Base-by-base conservation (phyloP, 78 protist genomes). In the Anaeramoeba ignava region DNA sequence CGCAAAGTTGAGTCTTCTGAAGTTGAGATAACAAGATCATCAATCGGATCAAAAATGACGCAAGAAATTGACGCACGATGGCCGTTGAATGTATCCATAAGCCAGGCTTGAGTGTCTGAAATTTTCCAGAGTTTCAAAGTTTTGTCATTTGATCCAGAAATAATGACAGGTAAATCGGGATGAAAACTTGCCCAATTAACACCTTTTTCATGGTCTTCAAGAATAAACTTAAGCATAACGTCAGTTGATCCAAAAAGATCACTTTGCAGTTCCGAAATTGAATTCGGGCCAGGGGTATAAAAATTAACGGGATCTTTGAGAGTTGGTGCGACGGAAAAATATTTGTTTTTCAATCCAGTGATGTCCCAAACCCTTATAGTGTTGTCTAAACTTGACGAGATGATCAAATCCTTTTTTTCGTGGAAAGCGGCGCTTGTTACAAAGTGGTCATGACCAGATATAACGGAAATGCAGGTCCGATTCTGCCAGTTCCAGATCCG, bases 401-500 rank as follows among this genome's bases (percentile, higher is more conserved):
- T 95, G 12, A 96, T 83, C 39, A 97, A 85, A 79, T 95, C 97
- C 2, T 92, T 95, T 39, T 82, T 89, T 3, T 98, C 98, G 86
- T 97, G 99, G 90, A 97, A 98, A 34, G 42, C 37, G 2, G 99
- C 99, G 42, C 93, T 92, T 99, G 97, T 98, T 78, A 98, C 99
- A 89, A 96, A 98, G 95, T 98, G 99, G 81, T 94, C 94, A 89
- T 98, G 99, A 0, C 99, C 99, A 3, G 97, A 92, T 40, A 98
- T 90, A 33, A 95, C 96, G 3, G 90, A 38, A 8, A 96, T 79
- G 84, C 98, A 95, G 1, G 83, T 38, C 40, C 98, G 89, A 0
- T 93, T 42, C 88, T 96, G 98, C 99, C 99, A 98, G 88, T 98
- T 97, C 99, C 99, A 98, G 79, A 98, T 93, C 38, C 99, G 93